These are phyloP conservation scores for Cucurbita moschata DNA, from an alignment of 306 rosid genomes.

Conservation along the genomic window DNA sequence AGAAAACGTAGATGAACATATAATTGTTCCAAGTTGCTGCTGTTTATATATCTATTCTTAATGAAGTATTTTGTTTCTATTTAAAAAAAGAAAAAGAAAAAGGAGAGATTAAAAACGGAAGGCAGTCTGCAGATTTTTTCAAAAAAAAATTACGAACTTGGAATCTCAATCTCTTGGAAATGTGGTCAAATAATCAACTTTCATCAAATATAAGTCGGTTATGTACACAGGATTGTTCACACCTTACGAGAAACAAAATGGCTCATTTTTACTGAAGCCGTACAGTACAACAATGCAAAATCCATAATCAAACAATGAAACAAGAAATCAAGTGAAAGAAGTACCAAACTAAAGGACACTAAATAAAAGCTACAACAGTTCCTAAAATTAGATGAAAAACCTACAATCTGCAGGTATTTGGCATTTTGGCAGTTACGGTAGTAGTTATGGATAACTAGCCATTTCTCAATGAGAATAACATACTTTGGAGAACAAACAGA, in stretches of 20 bases:
- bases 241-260: background rate
- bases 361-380: background rate
- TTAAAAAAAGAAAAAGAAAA: too few species aligned
- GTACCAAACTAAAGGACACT: background rate
- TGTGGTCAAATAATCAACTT: too few species aligned
- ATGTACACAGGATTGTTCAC: background rate
- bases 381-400: background rate
- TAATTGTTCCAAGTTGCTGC: too few species aligned
- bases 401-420: background rate
- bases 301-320: background rate
- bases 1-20: too few species aligned
- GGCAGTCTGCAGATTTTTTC: too few species aligned
- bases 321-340: background rate
- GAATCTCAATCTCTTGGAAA: too few species aligned
- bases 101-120: too few species aligned
- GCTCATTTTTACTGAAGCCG: background rate
- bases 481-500: background rate
- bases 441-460: background rate
- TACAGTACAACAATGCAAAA: background rate
- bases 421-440: background rate
- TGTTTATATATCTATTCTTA: too few species aligned
- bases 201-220: background rate
- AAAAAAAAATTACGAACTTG: too few species aligned
- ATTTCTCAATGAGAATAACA: background rate
- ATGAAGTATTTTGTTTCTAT: too few species aligned